Conservation (phyloP, 768 basidiomycete genomes). For the Serendipita sp. region DNA sequence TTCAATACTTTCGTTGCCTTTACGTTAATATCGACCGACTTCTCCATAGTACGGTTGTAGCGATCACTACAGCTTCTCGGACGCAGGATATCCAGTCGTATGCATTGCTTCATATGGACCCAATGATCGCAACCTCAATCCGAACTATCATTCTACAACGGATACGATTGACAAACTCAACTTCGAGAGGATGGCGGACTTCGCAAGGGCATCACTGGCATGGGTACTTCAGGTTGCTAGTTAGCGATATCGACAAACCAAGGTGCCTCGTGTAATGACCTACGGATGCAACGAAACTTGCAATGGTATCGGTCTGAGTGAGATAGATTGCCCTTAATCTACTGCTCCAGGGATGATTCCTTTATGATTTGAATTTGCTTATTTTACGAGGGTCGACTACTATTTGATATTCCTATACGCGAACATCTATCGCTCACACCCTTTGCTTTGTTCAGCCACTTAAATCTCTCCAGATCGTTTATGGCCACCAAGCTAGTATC, state of each 20-base stretch:
- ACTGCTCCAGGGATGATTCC: no score
- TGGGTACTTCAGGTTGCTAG: neutral
- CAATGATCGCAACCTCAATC: neutral
- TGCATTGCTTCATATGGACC: conserved; percentile 5
- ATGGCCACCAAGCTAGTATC: neutral
- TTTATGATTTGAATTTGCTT: no score
- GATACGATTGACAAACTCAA: neutral
- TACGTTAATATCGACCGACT: neutral
- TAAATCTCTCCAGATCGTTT: no score
- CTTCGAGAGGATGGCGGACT: conserved; percentile 2
- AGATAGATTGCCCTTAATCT: no score
- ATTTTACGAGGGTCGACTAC: no score
- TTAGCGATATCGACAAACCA: neutral
- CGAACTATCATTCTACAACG: neutral
- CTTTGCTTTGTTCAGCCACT: no score
- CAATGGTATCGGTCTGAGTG: no score
- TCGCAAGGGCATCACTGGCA: neutral
- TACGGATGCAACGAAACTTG: no score
- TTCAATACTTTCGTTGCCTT: neutral
- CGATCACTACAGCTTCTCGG: conserved; percentile 5
- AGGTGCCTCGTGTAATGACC: no score
- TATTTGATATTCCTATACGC: no score
- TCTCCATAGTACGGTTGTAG: conserved; percentile 5
- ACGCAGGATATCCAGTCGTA: conserved; percentile 4
- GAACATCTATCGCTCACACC: no score